These are phyloP conservation scores for Amphirosellinia nigrospora DNA, from an alignment of 495 filamentous ascomycete genomes.

Conservation along the genomic window DNA sequence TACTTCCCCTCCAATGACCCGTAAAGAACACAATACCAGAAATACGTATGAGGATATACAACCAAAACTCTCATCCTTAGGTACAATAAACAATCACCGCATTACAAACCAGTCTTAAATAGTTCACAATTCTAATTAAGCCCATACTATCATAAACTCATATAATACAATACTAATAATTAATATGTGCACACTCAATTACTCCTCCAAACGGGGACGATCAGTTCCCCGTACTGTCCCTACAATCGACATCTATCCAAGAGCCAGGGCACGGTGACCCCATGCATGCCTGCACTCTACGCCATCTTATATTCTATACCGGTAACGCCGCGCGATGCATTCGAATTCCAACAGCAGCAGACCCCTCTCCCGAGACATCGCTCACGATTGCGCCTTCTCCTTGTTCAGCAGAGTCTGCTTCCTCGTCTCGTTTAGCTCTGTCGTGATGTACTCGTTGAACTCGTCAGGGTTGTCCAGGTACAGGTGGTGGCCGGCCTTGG, in stretches of 20 bases:
- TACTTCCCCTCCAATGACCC: too few species aligned
- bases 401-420: conserved; percentile 25
- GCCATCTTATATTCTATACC: background rate
- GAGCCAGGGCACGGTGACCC: background rate
- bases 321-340: conserved; percentile 26
- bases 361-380: background rate
- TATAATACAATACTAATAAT: conserved; percentile 19
- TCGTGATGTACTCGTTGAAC: conserved; percentile 78
- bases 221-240: background rate
- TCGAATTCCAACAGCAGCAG: background rate
- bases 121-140: too few species aligned
- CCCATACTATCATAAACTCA: conserved; percentile 10
- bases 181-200: background rate
- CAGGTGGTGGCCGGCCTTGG: conserved; percentile 86
- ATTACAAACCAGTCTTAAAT: too few species aligned
- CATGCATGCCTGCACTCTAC: background rate
- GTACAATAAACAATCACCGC: too few species aligned
- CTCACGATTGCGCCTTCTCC: conserved; percentile 15
- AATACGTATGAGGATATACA: too few species aligned
- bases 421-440: conserved; percentile 77
- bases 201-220: background rate
- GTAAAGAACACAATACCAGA: too few species aligned
- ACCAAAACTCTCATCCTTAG: too few species aligned
- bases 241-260: background rate
- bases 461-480: conserved; percentile 91